A percentile compares a stretch with the other conserved stretches of the same genome.
Evolutionary conservation across 2,329 filamentous ascomycete genomes (phyloP).

Genomic region (Ceratocystis smalleyi): DNA sequence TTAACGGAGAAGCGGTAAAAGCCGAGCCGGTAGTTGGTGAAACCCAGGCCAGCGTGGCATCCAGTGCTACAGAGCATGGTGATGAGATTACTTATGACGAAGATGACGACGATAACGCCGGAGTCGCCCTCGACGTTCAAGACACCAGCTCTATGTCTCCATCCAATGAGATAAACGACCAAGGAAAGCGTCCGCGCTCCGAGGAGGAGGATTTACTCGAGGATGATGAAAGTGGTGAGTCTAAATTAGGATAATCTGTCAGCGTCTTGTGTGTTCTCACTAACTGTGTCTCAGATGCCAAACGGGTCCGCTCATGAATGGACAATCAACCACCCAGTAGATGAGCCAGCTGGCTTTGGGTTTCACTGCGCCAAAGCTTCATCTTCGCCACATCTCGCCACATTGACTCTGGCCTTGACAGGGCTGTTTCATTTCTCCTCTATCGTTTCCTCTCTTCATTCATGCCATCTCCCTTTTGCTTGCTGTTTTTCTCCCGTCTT

Average conservation of each 20-base stretch:
- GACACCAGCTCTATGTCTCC: constrained; percentile 12
- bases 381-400: no score
- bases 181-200: constrained; percentile 12
- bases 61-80: constrained; percentile 16
- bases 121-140: constrained; percentile 12
- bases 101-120: constrained; percentile 14
- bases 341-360: no score
- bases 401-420: background rate
- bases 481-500: background rate
- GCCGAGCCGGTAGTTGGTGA: background rate
- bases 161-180: constrained; percentile 15
- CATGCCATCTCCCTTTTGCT: background rate
- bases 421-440: background rate
- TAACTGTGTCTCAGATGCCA: constrained; percentile 7
- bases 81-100: constrained; percentile 17
- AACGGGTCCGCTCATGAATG: constrained; percentile 11
- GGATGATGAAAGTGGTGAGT: constrained; percentile 14
- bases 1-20: background rate
- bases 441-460: background rate
- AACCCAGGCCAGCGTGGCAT: constrained; percentile 1
- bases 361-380: no score
- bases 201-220: constrained; percentile 7
- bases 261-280: background rate
- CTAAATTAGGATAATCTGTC: background rate
- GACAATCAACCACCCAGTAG: no score